phyloP scores from a whole-genome alignment of 148 eudicot genomes.

The Rhododendron ferrugineum region DNA sequence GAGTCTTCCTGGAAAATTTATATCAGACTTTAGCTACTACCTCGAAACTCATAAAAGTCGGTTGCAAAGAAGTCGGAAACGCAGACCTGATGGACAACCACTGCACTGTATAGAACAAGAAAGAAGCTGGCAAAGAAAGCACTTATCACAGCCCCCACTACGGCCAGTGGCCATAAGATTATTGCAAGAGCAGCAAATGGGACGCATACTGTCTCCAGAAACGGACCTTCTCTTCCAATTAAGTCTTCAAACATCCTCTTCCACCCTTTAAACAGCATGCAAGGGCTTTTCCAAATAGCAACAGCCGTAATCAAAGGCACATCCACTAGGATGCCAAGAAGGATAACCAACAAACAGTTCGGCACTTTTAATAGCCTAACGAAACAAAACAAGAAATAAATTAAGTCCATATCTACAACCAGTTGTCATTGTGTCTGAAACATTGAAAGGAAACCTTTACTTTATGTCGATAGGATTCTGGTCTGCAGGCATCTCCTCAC shows the following conservation, averaged over 20 bases:
- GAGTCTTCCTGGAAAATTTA: conserved; percentile 57
- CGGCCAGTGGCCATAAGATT: conserved; percentile 83
- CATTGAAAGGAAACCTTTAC: conserved; percentile 29
- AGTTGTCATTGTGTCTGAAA: not conserved
- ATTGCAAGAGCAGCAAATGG: conserved; percentile 93
- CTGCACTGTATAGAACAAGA: conserved; percentile 67
- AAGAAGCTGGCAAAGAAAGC: conserved; percentile 66
- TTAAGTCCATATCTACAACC: not conserved
- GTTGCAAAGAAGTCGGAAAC: not conserved
- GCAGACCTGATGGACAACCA: conserved; percentile 71
- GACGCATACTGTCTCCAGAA: conserved; percentile 81
- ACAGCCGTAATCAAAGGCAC: conserved; percentile 53
- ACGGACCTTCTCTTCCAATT: conserved; percentile 88
- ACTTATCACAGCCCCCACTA: conserved; percentile 54
- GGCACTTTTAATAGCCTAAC: conserved; percentile 60
- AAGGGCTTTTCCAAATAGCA: conserved; percentile 88
- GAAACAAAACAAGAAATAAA: not conserved
- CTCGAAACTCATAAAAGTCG: not conserved
- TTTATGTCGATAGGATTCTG: conserved; percentile 62
- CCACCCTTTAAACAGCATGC: conserved; percentile 88
- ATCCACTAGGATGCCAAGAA: conserved; percentile 58
- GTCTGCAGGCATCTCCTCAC: conserved; percentile 46
- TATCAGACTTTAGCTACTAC: not conserved
- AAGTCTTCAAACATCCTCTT: conserved; percentile 80
- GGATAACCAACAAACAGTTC: conserved; percentile 44